These are phyloP conservation scores for Pythium insidiosum DNA, from an alignment of 352 stramenopile species.

Conservation along the genomic window DNA sequence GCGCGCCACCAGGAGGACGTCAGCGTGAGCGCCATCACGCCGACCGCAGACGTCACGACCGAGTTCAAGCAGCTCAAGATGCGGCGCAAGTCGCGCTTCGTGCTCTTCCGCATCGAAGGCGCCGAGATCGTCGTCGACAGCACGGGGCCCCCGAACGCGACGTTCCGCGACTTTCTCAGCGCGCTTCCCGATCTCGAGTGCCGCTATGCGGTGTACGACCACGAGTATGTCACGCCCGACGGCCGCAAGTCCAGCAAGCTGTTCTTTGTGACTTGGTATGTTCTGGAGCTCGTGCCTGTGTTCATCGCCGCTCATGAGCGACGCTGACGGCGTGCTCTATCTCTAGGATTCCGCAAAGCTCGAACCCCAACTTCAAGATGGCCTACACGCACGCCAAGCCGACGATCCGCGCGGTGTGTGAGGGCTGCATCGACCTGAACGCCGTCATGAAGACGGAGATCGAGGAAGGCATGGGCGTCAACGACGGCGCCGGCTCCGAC, in stretches of 20 bases:
- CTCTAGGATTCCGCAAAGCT: conserved; percentile 65
- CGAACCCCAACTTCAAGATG: conserved; percentile 81
- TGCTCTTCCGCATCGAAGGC: conserved; percentile 78
- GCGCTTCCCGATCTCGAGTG: conserved; percentile 76
- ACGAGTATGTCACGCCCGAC: conserved; percentile 69
- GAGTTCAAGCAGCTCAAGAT: conserved; percentile 89
- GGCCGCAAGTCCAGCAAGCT: conserved; percentile 83
- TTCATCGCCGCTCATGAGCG: background rate
- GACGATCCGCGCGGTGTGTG: conserved; percentile 63
- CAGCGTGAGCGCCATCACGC: conserved; percentile 59
- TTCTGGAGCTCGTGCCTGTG: background rate
- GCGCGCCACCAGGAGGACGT: conserved; percentile 73
- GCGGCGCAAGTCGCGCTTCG: conserved; percentile 77
- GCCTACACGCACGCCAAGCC: conserved; percentile 85
- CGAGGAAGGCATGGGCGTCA: conserved; percentile 50
- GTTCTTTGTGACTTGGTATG: conserved; percentile 81
- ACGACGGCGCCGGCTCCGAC: conserved; percentile 52
- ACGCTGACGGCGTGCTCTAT: background rate
- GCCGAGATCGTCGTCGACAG: conserved; percentile 58
- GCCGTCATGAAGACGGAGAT: conserved; percentile 69
- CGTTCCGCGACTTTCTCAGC: conserved; percentile 42
- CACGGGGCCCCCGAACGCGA: conserved; percentile 34
- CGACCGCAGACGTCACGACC: conserved; percentile 37
- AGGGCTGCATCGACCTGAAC: conserved; percentile 77
- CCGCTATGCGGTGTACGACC: conserved; percentile 84